Evolutionary conservation across 2,329 filamentous ascomycete genomes (phyloP).

Genomic region (Celoporthe dispersa): DNA sequence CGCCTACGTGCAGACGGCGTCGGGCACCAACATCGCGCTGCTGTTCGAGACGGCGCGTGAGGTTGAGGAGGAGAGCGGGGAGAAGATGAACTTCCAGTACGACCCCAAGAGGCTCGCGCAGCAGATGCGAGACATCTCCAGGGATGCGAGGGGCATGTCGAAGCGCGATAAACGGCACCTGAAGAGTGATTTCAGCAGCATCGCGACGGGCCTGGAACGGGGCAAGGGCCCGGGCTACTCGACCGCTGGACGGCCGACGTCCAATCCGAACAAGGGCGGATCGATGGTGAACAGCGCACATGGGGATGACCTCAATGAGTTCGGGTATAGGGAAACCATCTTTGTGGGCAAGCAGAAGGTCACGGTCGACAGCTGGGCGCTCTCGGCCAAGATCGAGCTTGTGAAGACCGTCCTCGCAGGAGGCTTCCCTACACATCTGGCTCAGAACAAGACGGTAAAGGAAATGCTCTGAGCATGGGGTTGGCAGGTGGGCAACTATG

Average conservation of each 20-base stretch:
- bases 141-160: slow-evolving; percentile 54
- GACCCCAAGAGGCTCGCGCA: slow-evolving; percentile 54
- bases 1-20: slow-evolving; percentile 73
- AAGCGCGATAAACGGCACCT: slow-evolving; percentile 54
- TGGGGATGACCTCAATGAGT: slow-evolving; percentile 48
- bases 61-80: slow-evolving; percentile 53
- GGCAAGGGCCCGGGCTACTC: slow-evolving; percentile 60
- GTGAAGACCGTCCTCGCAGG: slow-evolving; percentile 53
- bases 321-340: slow-evolving; percentile 58
- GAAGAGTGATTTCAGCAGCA: slow-evolving; percentile 53
- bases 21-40: slow-evolving; percentile 80
- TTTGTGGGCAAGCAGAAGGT: slow-evolving; percentile 51
- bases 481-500: background rate
- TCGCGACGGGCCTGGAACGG: slow-evolving; percentile 58
- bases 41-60: slow-evolving; percentile 73
- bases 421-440: slow-evolving; percentile 47
- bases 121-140: slow-evolving; percentile 52
- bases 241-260: slow-evolving; percentile 47
- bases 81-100: slow-evolving; percentile 54
- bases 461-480: slow-evolving; percentile 40
- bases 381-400: slow-evolving; percentile 52
- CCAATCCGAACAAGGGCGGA: slow-evolving; percentile 48
- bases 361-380: slow-evolving; percentile 56
- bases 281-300: slow-evolving; percentile 47
- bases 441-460: slow-evolving; percentile 44